phyloP scores from a whole-genome alignment of 441 rosid species.

The Dalechampia spathulata region DNA sequence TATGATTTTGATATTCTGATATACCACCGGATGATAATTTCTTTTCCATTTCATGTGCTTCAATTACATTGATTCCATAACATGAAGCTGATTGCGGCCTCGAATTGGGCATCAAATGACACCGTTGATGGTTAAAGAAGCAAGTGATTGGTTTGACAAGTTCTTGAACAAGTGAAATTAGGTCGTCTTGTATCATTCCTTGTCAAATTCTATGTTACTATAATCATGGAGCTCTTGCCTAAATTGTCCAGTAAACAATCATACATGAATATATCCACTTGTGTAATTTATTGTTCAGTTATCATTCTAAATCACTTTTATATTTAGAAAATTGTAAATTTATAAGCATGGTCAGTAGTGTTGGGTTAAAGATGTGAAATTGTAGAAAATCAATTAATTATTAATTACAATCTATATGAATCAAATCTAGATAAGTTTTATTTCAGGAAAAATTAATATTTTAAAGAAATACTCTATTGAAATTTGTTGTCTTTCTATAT shows the following conservation, averaged over 20 bases:
- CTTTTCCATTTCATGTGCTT: neutral
- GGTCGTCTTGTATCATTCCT: neutral
- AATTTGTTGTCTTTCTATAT: too few species aligned
- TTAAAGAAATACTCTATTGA: too few species aligned
- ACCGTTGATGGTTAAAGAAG: constrained; percentile 64
- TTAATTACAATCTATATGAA: too few species aligned
- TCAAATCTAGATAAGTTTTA: too few species aligned
- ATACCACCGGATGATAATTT: neutral
- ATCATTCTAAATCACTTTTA: too few species aligned
- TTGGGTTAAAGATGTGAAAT: too few species aligned
- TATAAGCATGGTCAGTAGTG: too few species aligned
- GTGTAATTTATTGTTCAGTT: too few species aligned
- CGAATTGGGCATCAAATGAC: constrained; percentile 74
- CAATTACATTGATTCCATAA: neutral
- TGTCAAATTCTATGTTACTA: neutral
- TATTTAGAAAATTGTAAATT: too few species aligned
- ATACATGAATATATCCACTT: too few species aligned
- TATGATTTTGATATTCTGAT: neutral
- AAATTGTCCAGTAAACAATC: neutral
- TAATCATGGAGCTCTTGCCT: neutral
- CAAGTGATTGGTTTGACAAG: constrained; percentile 79
- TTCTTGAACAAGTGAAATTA: constrained; percentile 36
- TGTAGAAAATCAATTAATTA: too few species aligned
- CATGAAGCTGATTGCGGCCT: constrained; percentile 58
- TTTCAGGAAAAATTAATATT: too few species aligned